Percentiles rank a stretch among this genome's conserved stretches.
Evolutionary conservation across 139 green algal genomes (phyloP).

Genomic region (Coccomyxa sp.): DNA sequence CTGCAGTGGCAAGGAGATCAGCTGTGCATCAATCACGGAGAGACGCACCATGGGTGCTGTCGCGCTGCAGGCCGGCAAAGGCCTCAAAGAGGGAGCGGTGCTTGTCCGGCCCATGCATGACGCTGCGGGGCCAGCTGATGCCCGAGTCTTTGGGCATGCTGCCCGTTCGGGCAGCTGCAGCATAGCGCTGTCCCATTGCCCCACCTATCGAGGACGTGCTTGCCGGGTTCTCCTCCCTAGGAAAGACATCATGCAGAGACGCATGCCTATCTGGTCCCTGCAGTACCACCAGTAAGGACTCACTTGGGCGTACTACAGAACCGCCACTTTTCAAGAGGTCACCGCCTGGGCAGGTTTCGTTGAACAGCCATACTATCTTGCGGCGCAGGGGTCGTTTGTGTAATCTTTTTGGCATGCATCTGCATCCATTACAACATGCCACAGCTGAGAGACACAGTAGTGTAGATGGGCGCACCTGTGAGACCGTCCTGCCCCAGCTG

Average conservation of each 20-base stretch:
- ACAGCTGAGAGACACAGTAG: too few species aligned
- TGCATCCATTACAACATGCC: too few species aligned
- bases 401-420: too few species aligned
- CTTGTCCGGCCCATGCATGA: background rate
- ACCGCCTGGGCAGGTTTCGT: too few species aligned
- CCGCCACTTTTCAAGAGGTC: too few species aligned
- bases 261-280: background rate
- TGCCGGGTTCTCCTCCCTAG: background rate
- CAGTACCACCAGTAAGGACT: too few species aligned
- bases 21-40: too few species aligned
- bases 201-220: background rate
- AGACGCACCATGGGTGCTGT: background rate
- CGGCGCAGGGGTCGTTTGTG: too few species aligned
- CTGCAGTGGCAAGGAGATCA: too few species aligned
- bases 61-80: background rate
- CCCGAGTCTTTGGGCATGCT: background rate
- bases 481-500: background rate
- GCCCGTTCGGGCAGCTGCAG: background rate
- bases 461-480: background rate
- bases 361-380: too few species aligned
- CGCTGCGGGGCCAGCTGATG: background rate
- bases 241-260: background rate
- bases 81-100: constrained; percentile 1
- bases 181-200: background rate
- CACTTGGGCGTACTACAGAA: too few species aligned